Evolutionary conservation across 73 alveolate genomes (phyloP).

Genomic region (Symbiodinium pilosum): DNA sequence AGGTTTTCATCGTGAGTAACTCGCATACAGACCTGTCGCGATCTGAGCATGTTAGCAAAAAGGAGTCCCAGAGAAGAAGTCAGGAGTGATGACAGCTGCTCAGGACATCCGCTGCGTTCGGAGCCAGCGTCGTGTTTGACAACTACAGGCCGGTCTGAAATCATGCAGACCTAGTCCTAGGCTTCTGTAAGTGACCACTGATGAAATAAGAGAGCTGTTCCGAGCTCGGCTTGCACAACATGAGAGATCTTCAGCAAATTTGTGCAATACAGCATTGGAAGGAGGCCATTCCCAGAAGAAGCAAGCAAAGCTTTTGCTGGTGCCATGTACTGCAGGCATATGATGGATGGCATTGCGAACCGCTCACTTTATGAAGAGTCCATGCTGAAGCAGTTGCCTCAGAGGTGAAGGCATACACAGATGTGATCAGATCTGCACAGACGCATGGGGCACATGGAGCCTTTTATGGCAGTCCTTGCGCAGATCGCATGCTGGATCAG

Average conservation of each 20-base stretch:
- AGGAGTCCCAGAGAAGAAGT: neutral
- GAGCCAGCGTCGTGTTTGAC: slow-evolving; percentile 79
- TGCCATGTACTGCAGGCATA: no score
- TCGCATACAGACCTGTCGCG: slow-evolving; percentile 33
- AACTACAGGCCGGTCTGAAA: slow-evolving; percentile 15
- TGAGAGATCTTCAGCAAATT: neutral
- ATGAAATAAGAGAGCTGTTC: no score
- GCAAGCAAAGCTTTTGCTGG: no score
- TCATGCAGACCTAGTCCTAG: no score
- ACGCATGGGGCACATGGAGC: no score
- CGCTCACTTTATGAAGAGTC: slow-evolving; percentile 41
- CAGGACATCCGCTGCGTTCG: slow-evolving; percentile 78
- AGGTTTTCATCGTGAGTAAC: slow-evolving; percentile 69
- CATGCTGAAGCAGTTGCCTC: slow-evolving; percentile 32
- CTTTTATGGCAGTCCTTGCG: no score
- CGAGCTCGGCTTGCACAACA: neutral
- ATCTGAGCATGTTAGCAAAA: neutral
- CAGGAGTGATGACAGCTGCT: neutral
- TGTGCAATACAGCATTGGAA: neutral
- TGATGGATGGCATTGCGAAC: neutral
- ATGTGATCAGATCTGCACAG: no score
- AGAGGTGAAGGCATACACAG: neutral
- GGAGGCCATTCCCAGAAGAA: no score
- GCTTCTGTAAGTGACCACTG: no score
- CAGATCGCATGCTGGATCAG: no score